Conservation (phyloP, 1,284 basidiomycete genomes). For the Coniophora puteana region DNA sequence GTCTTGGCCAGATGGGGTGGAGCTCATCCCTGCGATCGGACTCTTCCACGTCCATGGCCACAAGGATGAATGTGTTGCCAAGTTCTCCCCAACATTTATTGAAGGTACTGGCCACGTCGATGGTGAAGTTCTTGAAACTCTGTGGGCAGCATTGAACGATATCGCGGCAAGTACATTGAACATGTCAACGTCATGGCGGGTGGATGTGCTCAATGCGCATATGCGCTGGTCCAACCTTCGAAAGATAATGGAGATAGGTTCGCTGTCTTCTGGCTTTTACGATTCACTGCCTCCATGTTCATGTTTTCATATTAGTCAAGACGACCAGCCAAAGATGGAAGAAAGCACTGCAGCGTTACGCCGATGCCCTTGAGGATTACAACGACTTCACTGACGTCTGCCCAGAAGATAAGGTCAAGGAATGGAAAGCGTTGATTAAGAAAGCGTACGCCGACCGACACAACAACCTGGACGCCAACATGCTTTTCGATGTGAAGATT, state of each 20-base stretch:
- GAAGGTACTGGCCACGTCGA: slow-evolving; percentile 10
- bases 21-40: slow-evolving; percentile 9
- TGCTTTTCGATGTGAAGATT: too few species aligned
- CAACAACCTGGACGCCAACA: too few species aligned
- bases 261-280: too few species aligned
- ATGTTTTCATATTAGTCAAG: too few species aligned
- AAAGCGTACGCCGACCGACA: too few species aligned
- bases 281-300: too few species aligned
- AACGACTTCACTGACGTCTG: too few species aligned
- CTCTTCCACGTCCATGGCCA: slow-evolving; percentile 13
- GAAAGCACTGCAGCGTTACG: too few species aligned
- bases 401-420: too few species aligned
- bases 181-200: slow-evolving; percentile 11
- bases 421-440: too few species aligned
- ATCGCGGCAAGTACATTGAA: slow-evolving; percentile 10
- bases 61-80: slow-evolving; percentile 8
- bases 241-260: slow-evolving; percentile 10
- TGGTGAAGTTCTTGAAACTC: slow-evolving; percentile 13
- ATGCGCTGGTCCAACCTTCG: slow-evolving; percentile 15
- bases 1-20: slow-evolving; percentile 4
- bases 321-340: too few species aligned
- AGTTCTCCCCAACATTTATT: slow-evolving; percentile 13
- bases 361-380: too few species aligned
- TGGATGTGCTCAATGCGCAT: slow-evolving; percentile 14
- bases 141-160: slow-evolving; percentile 15